phyloP scores from a whole-genome alignment of 768 basidiomycete genomes.

The Trametes maxima region DNA sequence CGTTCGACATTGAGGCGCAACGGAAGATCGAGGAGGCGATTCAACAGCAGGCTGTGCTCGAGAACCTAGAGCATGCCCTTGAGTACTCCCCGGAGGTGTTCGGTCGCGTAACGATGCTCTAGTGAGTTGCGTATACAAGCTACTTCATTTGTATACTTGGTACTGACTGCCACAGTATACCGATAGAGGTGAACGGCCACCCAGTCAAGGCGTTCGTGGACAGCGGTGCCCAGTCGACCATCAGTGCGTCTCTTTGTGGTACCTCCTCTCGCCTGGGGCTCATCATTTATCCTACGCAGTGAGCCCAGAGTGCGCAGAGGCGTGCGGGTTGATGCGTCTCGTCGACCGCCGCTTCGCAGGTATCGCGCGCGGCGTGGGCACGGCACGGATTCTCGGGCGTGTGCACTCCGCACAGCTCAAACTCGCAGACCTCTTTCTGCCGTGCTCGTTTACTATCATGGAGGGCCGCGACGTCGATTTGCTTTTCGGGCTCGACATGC shows the following conservation, averaged over 20 bases:
- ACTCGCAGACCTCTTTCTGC: constrained; percentile 77
- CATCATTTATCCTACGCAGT: constrained; percentile 47
- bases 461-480: constrained; percentile 96
- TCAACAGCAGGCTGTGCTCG: constrained; percentile 82
- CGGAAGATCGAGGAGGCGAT: constrained; percentile 92
- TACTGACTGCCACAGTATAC: constrained; percentile 55
- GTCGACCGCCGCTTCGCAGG: constrained; percentile 86
- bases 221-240: constrained; percentile 95
- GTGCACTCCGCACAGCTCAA: constrained; percentile 94
- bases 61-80: constrained; percentile 92
- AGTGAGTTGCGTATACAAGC: constrained; percentile 54
- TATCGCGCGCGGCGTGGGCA: constrained; percentile 92
- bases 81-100: constrained; percentile 94
- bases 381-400: constrained; percentile 89
- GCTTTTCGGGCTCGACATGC: constrained; percentile 98
- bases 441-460: constrained; percentile 94
- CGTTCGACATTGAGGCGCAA: constrained; percentile 92
- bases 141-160: not conserved
- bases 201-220: constrained; percentile 97
- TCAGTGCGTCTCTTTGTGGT: constrained; percentile 60
- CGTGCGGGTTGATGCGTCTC: constrained; percentile 96
- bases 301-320: constrained; percentile 90
- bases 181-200: constrained; percentile 88
- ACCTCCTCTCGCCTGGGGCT: not conserved
- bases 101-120: constrained; percentile 95